These are phyloP conservation scores for Obba rivulosa DNA, from an alignment of 768 basidiomycete species.

Conservation along the genomic window DNA sequence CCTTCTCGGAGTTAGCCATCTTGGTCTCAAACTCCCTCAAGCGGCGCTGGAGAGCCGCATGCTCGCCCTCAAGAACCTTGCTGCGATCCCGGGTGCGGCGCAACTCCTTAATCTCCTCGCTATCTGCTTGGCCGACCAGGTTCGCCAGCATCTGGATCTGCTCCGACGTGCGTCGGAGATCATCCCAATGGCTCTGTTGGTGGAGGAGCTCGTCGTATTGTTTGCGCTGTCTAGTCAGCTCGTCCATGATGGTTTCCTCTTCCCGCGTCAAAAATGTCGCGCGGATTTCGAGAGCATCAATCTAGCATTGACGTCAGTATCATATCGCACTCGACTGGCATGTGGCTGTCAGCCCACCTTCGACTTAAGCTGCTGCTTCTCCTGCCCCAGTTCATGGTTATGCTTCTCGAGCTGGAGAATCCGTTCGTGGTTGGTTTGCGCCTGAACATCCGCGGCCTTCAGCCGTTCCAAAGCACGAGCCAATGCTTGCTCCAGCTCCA, in stretches of 20 bases:
- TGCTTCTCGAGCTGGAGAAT: constrained; percentile 57
- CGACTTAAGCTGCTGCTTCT: constrained; percentile 50
- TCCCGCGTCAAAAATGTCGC: constrained; percentile 54
- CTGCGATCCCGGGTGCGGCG: constrained; percentile 53
- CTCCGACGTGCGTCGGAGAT: constrained; percentile 61
- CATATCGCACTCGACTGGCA: constrained; percentile 5
- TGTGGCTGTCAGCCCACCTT: constrained; percentile 42
- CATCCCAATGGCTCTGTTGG: constrained; percentile 78
- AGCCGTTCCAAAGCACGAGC: constrained; percentile 65
- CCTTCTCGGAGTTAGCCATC: constrained; percentile 53
- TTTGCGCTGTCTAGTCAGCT: constrained; percentile 47
- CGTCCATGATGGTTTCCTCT: constrained; percentile 50
- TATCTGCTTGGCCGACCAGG: constrained; percentile 57
- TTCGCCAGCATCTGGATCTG: constrained; percentile 66
- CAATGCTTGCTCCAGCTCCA: constrained; percentile 69
- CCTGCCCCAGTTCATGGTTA: constrained; percentile 48
- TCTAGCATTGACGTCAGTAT: constrained; percentile 32
- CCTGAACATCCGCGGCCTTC: constrained; percentile 65
- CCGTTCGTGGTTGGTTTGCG: constrained; percentile 54
- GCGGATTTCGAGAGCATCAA: constrained; percentile 56
- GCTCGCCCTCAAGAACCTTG: constrained; percentile 61
- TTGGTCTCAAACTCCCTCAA: constrained; percentile 68
- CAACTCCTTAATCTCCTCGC: constrained; percentile 70
- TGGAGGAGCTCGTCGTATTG: constrained; percentile 53
- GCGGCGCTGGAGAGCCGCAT: constrained; percentile 62